A percentile compares a stretch with the other conserved stretches of the same genome.
These are phyloP conservation scores for Aspergillus sclerotioniger DNA, from an alignment of 495 filamentous ascomycete species.

Conservation along the genomic window DNA sequence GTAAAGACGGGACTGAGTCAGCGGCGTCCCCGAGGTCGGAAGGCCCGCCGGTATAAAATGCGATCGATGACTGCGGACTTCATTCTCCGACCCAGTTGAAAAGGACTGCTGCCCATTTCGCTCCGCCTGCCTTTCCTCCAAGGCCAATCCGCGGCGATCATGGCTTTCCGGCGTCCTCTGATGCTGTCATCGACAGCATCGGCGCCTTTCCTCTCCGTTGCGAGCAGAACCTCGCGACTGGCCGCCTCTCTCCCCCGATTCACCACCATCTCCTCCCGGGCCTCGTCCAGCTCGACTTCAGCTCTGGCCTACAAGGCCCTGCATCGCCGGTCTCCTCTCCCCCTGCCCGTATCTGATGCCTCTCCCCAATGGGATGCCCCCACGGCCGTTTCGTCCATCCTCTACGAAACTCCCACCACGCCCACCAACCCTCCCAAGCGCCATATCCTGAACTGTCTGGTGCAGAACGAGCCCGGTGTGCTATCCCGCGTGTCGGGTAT, in stretches of 20 bases:
- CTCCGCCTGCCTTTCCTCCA: slow-evolving; percentile 13
- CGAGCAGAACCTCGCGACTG: slow-evolving; percentile 34
- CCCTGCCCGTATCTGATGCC: slow-evolving; percentile 71
- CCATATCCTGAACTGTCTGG: slow-evolving; percentile 95
- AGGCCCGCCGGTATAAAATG: slow-evolving; percentile 31
- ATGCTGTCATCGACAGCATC: slow-evolving; percentile 38
- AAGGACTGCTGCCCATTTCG: background rate
- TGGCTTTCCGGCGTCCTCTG: slow-evolving; percentile 52
- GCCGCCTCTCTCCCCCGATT: slow-evolving; percentile 37
- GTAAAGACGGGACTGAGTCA: slow-evolving; percentile 28
- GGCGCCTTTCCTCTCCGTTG: slow-evolving; percentile 35
- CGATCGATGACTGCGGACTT: slow-evolving; percentile 18
- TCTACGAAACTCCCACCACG: slow-evolving; percentile 93
- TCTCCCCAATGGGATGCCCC: slow-evolving; percentile 88
- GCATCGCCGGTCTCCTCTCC: slow-evolving; percentile 79
- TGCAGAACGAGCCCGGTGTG: slow-evolving; percentile 98
- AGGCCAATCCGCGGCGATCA: slow-evolving; percentile 24
- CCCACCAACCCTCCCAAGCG: slow-evolving; percentile 83
- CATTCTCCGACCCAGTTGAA: slow-evolving; percentile 24
- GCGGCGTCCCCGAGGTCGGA: slow-evolving; percentile 41
- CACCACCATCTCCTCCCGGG: slow-evolving; percentile 31
- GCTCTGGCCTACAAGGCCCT: slow-evolving; percentile 97
- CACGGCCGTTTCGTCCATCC: slow-evolving; percentile 93
- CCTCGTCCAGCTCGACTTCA: slow-evolving; percentile 69
- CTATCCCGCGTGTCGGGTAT: slow-evolving; percentile 95